Base-by-base conservation (phyloP, 2,329 filamentous ascomycete genomes). In the Purpureocillium takamizusanense region DNA sequence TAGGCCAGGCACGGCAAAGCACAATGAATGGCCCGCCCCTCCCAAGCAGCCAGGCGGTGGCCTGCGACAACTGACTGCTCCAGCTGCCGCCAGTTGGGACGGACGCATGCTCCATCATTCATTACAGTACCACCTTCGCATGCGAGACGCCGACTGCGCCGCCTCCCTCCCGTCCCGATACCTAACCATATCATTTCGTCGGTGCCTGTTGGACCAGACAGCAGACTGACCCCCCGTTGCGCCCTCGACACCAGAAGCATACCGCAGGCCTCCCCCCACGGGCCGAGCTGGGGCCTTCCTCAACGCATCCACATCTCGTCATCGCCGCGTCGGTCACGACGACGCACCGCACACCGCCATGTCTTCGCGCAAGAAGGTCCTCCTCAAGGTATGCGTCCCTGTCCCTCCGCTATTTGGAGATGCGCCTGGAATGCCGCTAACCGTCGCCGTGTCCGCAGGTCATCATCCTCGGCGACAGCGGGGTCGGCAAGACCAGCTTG, bases 401-500 rank as follows among this genome's bases (percentile, higher is more conserved):
- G 31, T 3, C 33, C 4, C n/a, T 10, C 10, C n/a, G n/a, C 23
- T 13, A 16, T 13, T 3, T 4, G 16, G 7, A 12, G 6, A 16
- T 15, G 8, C 15, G 23, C 2, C 14, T 4, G 35, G 27, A 5
- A 13, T 4, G 39, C 36, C 31, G 9, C 28, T 31, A 25, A 39
- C 37, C 36, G 38, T 38, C 43, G 12, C 18, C 16, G 21, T 35
- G 15, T 15, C n/a, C 21, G 33, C 31, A 97, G 90, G 89, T 98
- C 58, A 98, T 98, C 58, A 97, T 98, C 67, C 82, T 98, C 53
- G 92, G 92, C 54, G 92, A 98, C 66, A 97, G 90, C 66, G 92
- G 92, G 69, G 92, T 98, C 46, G 92, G 92, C 63, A 98, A 98
- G 77, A 98, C 92, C 45, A 95, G 88, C 67, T 81, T 98, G 78